Evolutionary conservation across 2,329 filamentous ascomycete species (phyloP).

Genomic region (Fusarium siculi): DNA sequence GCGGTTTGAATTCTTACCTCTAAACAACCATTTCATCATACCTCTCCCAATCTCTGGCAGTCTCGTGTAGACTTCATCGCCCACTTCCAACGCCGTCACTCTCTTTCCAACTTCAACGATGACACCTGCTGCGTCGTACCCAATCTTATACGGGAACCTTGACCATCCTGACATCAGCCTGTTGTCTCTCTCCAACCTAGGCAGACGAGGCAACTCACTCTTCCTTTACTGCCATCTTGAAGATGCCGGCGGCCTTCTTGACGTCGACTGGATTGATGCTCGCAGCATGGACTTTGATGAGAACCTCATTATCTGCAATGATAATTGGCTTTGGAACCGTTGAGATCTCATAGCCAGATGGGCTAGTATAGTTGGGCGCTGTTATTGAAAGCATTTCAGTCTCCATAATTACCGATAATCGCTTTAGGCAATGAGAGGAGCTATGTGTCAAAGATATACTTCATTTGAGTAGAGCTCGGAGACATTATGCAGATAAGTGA

Average conservation of each 20-base stretch:
- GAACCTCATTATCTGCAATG: fast-evolving
- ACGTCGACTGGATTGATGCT: not conserved
- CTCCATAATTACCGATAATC: too few species aligned
- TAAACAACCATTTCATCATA: fast-evolving
- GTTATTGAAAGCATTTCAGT: not conserved
- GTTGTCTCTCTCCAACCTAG: not conserved
- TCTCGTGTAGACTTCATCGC: not conserved
- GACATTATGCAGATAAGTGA: too few species aligned
- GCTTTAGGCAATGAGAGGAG: too few species aligned
- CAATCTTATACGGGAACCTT: not conserved
- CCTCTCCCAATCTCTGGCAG: not conserved
- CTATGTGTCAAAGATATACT: too few species aligned
- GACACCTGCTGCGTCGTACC: not conserved
- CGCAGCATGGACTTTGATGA: not conserved
- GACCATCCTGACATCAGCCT: fast-evolving
- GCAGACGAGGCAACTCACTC: not conserved
- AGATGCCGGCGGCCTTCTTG: not conserved
- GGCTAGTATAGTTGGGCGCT: not conserved
- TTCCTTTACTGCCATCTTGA: not conserved
- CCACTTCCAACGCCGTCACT: not conserved
- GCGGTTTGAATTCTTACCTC: not conserved
- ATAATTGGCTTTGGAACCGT: fast-evolving
- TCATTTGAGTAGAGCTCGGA: too few species aligned
- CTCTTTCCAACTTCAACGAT: not conserved
- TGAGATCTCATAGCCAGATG: fast-evolving